Evolutionary conservation across 768 basidiomycete species (phyloP), one percentile per base, ranked within the genome.

Genomic region (Amanita rimosa): DNA sequence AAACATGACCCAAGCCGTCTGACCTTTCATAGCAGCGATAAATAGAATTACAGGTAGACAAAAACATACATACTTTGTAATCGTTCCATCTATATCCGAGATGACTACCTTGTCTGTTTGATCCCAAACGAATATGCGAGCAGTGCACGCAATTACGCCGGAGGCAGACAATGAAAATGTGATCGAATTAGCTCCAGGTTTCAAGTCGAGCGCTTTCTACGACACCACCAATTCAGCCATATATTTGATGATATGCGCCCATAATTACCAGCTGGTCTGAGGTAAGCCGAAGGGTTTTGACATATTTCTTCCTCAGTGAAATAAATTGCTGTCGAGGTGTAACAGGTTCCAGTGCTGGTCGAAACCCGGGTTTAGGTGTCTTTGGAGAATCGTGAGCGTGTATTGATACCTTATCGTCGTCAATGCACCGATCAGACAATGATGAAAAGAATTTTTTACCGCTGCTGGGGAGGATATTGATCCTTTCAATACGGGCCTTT

Each of bases 21-120:
- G 94, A 97, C 62, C 92, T 95, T 19, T 9, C 47, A 37, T 36
- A 6, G 19, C 33, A 48, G 45, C 19, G 46, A 14, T 9, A 9
- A 39, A 35, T 39, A 29, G 44, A 35, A 27, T 29, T 45, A 26
- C 31, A n/a, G 48, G 3, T 34, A 13, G 13, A 41, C 26, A 27
- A 22, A 33, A 48, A 34, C 10, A 24, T 19, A 59, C 78, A 19
- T 54, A 95, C 92, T 97, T 98, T 7, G 96, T 99, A 60, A 99
- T 99, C 1, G 95, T 99, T 5, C 96, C 96, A 59, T 99, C 96
- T 52, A 99, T 98, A 59, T 99, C 96, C 36, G 93, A 96, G 35
- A 99, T 81, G 21, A 99, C 87, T 17, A 99, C 79, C 2, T 76
- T 74, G 58, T 96, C 93, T 2, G 81, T 82, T n/a, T 82, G 78